A percentile compares a stretch with the other conserved stretches of the same genome.
These are phyloP conservation scores for Boeremia exigua DNA, from an alignment of 2,329 filamentous ascomycete species.

Conservation along the genomic window DNA sequence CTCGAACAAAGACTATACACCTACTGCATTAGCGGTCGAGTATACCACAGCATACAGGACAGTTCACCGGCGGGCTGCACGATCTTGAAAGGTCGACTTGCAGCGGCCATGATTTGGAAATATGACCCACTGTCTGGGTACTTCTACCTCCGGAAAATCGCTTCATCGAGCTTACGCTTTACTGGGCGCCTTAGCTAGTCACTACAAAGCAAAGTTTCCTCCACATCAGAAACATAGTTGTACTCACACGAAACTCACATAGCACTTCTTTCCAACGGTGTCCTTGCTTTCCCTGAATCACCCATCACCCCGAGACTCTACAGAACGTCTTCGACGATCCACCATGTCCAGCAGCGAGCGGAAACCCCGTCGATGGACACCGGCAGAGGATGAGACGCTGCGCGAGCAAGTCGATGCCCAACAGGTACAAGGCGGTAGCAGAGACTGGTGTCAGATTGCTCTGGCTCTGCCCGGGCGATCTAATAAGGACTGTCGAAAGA, in stretches of 20 bases:
- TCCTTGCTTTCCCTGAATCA: neutral
- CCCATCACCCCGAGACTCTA: neutral
- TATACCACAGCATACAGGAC: neutral
- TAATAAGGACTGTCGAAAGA: conserved; percentile 55
- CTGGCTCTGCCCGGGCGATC: conserved; percentile 47
- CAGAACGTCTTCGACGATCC: neutral
- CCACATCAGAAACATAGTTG: neutral
- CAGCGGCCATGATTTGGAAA: neutral
- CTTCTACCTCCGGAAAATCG: neutral
- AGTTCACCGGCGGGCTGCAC: conserved; percentile 8
- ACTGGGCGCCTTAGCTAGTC: neutral
- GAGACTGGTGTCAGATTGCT: conserved; percentile 46
- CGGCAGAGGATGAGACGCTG: conserved; percentile 31
- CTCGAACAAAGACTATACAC: neutral
- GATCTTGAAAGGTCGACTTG: neutral
- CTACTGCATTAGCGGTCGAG: neutral
- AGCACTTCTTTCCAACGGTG: neutral
- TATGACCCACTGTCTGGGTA: neutral
- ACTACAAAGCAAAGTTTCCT: neutral
- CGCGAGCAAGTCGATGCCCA: conserved; percentile 36
- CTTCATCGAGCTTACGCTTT: neutral
- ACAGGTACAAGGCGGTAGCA: conserved; percentile 6
- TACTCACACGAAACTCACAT: neutral
- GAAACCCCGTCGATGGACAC: conserved; percentile 24
- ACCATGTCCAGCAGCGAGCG: neutral